phyloP scores from a whole-genome alignment of 768 basidiomycete genomes.

The Boletus pseudo-olivaceus region DNA sequence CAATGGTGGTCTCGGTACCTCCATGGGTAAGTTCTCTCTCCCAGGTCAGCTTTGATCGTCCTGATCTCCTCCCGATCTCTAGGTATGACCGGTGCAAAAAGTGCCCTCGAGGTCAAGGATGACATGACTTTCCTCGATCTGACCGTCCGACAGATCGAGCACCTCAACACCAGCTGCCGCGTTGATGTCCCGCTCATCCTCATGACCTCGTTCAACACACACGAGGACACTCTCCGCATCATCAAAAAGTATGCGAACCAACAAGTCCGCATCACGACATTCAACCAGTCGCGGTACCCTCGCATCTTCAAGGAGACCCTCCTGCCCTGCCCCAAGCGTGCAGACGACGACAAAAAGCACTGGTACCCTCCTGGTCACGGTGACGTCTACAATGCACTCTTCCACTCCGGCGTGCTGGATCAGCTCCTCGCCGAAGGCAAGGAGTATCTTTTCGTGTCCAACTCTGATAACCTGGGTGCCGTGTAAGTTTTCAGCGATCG shows the following conservation, averaged over 20 bases:
- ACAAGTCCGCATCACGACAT: constrained; percentile 67
- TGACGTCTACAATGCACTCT: constrained; percentile 68
- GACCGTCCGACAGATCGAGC: constrained; percentile 63
- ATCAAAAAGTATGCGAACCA: constrained; percentile 81
- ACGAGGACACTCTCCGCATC: constrained; percentile 72
- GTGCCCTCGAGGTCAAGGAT: constrained; percentile 72
- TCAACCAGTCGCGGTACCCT: constrained; percentile 74
- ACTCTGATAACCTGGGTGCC: constrained; percentile 74
- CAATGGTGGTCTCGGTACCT: constrained; percentile 72
- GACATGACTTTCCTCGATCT: constrained; percentile 69
- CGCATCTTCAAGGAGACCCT: constrained; percentile 69
- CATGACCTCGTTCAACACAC: constrained; percentile 82
- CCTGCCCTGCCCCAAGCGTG: constrained; percentile 56
- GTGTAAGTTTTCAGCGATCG: constrained; percentile 36
- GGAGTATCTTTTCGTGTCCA: constrained; percentile 77
- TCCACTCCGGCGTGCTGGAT: constrained; percentile 71
- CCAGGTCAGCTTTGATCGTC: background rate
- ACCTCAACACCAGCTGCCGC: constrained; percentile 57
- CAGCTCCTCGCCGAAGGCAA: constrained; percentile 67
- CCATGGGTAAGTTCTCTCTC: constrained; percentile 42
- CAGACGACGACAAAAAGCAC: constrained; percentile 58
- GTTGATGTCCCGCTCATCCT: constrained; percentile 76
- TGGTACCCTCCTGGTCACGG: constrained; percentile 82
- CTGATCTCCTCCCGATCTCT: background rate
- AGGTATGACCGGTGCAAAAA: constrained; percentile 64